Base-by-base conservation (phyloP, 1,284 basidiomycete species). In the Athelia sp. region DNA sequence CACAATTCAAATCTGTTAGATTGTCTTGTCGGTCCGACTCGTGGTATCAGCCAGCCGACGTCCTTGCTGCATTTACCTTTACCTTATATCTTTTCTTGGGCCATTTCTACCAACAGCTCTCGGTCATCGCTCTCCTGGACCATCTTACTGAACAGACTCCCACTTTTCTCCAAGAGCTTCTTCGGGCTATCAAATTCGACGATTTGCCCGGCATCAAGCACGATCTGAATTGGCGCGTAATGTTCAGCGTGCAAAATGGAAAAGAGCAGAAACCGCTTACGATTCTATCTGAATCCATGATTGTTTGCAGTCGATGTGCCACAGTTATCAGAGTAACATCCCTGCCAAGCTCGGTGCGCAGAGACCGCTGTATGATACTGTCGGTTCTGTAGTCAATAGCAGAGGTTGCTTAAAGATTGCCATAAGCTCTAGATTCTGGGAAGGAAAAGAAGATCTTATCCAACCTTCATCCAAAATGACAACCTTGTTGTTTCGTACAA, bases 401-500 rank as follows among this genome's bases (percentile, higher is more conserved):
- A 11, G 32, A 11, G n/a, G 32, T 34, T 11, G 32, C 32, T 34
- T 11, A 34, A 34, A 34, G 32, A 34, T n/a, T 36, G n/a, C n/a
- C n/a, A n/a, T 10, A 21, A 21, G 22, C 19, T 34, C 32, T 11
- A n/a, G 11, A n/a, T 34, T n/a, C n/a, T 11, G 11, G n/a, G 38
- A 11, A 34, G 11, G n/a, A 11, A n/a, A 23, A 32, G 11, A n/a
- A 11, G n/a, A 34, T 11, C 32, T 34, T 35, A 22, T 54, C 43
- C 23, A 45, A 57, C 60, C 65, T 60, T 69, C 67, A 45, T 69
- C 67, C 2, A 69, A 56, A 23, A 69, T 66, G 13, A 69, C 52
- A n/a, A 69, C 54, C 51, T 68, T 69, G 54, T 63, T 66, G 18
- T 58, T 51, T 3, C 67, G 54, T 4, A 68, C 60, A 26, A 68